Evolutionary conservation across 495 filamentous ascomycete species (phyloP).

Genomic region (Neurospora terricola): DNA sequence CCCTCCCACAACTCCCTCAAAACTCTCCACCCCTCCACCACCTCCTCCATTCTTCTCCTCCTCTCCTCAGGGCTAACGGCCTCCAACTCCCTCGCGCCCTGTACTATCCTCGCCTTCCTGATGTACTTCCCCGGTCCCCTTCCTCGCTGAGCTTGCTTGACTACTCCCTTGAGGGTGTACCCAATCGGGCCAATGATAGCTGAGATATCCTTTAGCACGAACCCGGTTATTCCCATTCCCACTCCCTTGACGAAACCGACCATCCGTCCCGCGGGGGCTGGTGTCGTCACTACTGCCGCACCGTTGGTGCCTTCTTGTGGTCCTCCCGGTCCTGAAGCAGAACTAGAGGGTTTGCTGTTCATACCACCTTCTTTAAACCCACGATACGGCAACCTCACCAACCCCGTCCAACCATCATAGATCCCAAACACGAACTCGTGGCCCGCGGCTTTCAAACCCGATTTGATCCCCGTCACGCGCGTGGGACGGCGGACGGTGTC

Average conservation of each 20-base stretch:
- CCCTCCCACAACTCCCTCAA: constrained; percentile 30
- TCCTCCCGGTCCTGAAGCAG: background rate
- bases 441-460: constrained; percentile 55
- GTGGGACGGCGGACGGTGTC: constrained; percentile 34
- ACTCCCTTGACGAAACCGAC: constrained; percentile 56
- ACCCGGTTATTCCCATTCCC: constrained; percentile 64
- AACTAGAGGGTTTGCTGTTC: background rate
- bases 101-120: constrained; percentile 37
- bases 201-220: constrained; percentile 60
- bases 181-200: constrained; percentile 54
- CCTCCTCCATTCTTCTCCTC: constrained; percentile 10
- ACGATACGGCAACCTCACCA: constrained; percentile 54
- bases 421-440: constrained; percentile 62
- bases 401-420: constrained; percentile 61
- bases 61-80: constrained; percentile 19
- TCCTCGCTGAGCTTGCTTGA: constrained; percentile 39
- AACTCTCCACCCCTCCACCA: constrained; percentile 24
- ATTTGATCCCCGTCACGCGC: constrained; percentile 57
- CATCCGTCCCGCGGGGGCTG: constrained; percentile 41
- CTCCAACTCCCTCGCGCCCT: constrained; percentile 32
- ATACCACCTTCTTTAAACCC: constrained; percentile 22
- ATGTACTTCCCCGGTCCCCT: constrained; percentile 39
- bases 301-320: background rate
- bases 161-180: constrained; percentile 57
- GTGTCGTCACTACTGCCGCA: background rate